Conservation (phyloP, 2,329 filamentous ascomycete species). For the Metarhizium rileyi region DNA sequence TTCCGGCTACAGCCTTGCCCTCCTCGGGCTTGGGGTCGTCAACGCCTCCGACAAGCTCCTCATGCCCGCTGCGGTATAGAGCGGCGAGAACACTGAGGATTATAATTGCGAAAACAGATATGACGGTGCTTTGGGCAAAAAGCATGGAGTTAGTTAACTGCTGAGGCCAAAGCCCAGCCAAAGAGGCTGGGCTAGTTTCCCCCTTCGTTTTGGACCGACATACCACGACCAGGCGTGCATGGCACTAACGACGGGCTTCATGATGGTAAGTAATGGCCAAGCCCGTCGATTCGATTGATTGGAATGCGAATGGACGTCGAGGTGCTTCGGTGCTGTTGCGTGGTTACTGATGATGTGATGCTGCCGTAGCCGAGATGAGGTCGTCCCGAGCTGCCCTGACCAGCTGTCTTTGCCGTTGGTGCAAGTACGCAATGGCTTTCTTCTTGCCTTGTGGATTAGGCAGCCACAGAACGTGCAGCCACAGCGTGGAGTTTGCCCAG, state of each 20-base stretch:
- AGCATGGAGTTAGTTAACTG: constrained; percentile 15
- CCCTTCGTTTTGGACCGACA: constrained; percentile 20
- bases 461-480: not conserved
- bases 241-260: constrained; percentile 91
- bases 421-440: not conserved
- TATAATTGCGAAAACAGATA: constrained; percentile 56
- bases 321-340: not conserved
- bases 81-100: constrained; percentile 55
- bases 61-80: constrained; percentile 72
- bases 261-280: constrained; percentile 34
- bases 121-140: constrained; percentile 51
- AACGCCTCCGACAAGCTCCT: constrained; percentile 69
- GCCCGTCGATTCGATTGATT: not conserved
- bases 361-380: not conserved
- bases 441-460: not conserved
- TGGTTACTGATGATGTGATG: not conserved
- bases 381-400: not conserved
- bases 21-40: constrained; percentile 64
- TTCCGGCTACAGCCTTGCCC: constrained; percentile 67
- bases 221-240: constrained; percentile 95
- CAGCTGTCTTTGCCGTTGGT: not conserved
- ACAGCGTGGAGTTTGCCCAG: not conserved
- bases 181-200: not conserved
- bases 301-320: not conserved
- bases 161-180: not conserved